A percentile compares a stretch with the other conserved stretches of the same genome.
phyloP scores from a whole-genome alignment of 2,329 filamentous ascomycete species.

The Ramularia collo-cygni region DNA sequence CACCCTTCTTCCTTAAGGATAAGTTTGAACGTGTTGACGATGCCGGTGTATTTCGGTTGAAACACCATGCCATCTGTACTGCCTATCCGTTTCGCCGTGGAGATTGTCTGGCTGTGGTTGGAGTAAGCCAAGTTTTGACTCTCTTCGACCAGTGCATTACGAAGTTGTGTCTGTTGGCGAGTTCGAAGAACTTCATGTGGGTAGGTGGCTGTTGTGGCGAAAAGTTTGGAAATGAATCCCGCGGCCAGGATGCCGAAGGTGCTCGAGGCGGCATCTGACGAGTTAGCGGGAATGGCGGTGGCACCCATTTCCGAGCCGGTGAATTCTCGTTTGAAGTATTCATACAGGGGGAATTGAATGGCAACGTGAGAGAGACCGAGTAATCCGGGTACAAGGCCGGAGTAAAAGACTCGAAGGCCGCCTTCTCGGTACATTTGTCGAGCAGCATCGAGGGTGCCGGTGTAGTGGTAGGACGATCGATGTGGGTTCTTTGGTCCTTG shows the following conservation, averaged over 20 bases:
- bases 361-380: constrained; percentile 91
- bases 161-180: constrained; percentile 84
- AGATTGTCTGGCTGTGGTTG: constrained; percentile 28
- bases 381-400: constrained; percentile 83
- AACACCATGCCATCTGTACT: constrained; percentile 50
- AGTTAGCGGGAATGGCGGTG: constrained; percentile 44
- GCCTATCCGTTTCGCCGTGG: constrained; percentile 29
- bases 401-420: constrained; percentile 87
- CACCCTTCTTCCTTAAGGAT: constrained; percentile 90
- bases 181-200: constrained; percentile 95
- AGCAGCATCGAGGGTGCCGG: constrained; percentile 80
- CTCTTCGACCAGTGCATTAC: constrained; percentile 45
- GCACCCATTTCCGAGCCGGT: constrained; percentile 85
- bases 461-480: constrained; percentile 82
- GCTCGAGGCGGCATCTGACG: constrained; percentile 47
- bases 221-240: constrained; percentile 87
- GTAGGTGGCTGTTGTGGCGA: constrained; percentile 91
- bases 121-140: constrained; percentile 45
- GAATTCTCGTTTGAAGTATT: constrained; percentile 84
- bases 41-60: constrained; percentile 61
- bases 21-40: constrained; percentile 72
- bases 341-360: constrained; percentile 94
- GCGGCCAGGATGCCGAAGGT: constrained; percentile 80
- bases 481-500: constrained; percentile 29
- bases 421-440: constrained; percentile 93